Conservation (phyloP, 768 basidiomycete genomes). For the Epithele typhae region DNA sequence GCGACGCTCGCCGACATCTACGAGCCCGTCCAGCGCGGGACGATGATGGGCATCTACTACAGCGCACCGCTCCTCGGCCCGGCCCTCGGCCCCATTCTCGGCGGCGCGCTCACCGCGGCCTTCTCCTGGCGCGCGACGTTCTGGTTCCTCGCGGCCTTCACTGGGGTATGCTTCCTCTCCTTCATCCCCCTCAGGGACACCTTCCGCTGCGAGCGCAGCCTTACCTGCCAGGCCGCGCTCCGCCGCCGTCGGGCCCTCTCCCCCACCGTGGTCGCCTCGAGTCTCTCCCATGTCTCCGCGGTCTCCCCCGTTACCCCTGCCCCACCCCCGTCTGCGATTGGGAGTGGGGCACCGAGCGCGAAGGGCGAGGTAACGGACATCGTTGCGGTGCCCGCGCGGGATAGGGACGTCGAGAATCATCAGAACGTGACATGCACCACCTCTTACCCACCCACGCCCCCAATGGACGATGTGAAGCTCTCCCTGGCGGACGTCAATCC, state of each 20-base stretch:
- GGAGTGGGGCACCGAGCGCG: neutral
- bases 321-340: neutral
- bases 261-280: constrained; percentile 17
- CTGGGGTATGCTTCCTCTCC: constrained; percentile 45
- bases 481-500: constrained; percentile 75
- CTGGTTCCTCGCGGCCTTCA: constrained; percentile 73
- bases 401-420: constrained; percentile 3
- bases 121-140: constrained; percentile 80
- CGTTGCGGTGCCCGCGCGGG: constrained; percentile 5
- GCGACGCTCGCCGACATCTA: constrained; percentile 78
- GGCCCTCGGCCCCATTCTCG: constrained; percentile 63
- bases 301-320: constrained; percentile 7
- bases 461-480: constrained; percentile 38
- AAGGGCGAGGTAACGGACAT: neutral
- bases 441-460: constrained; percentile 14
- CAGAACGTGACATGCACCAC: no score
- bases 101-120: constrained; percentile 60
- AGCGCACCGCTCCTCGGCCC: constrained; percentile 76
- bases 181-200: constrained; percentile 79
- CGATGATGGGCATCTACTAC: constrained; percentile 77
- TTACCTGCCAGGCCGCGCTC: constrained; percentile 70
- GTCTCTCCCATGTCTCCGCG: constrained; percentile 20
- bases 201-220: constrained; percentile 77
- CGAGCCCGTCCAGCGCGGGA: constrained; percentile 69
- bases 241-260: constrained; percentile 31